phyloP scores from a whole-genome alignment of 257 asterid genomes.

The Scutellaria galericulata region DNA sequence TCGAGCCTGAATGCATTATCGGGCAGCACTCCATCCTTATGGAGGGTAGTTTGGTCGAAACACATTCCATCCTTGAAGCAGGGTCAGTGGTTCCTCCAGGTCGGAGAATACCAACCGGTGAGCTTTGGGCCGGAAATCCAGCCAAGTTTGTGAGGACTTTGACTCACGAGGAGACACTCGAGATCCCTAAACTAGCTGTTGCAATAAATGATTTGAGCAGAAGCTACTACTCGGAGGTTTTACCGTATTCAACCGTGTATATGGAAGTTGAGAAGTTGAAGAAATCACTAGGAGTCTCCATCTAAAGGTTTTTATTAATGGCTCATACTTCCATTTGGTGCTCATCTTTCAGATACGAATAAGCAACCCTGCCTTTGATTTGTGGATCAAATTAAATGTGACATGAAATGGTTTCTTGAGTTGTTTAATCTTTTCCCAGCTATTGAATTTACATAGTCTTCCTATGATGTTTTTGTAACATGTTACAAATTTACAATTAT shows the following conservation, averaged over 20 bases:
- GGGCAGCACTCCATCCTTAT: constrained; percentile 92
- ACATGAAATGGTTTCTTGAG: background rate
- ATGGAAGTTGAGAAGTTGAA: constrained; percentile 97
- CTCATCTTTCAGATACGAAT: no score
- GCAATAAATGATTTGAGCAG: constrained; percentile 81
- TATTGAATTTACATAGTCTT: background rate
- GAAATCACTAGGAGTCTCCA: constrained; percentile 69
- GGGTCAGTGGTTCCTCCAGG: constrained; percentile 97
- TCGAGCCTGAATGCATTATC: constrained; percentile 95
- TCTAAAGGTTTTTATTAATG: constrained; percentile 40
- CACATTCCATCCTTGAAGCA: constrained; percentile 91
- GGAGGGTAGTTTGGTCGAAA: constrained; percentile 95
- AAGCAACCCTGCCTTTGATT: background rate
- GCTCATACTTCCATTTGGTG: no score
- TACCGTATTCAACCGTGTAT: constrained; percentile 89
- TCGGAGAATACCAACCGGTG: constrained; percentile 91
- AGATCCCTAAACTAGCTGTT: constrained; percentile 89
- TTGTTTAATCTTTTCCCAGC: background rate
- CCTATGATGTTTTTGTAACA: constrained; percentile 5
- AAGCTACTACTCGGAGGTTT: constrained; percentile 73
- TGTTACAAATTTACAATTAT: background rate
- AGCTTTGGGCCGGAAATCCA: constrained; percentile 98
- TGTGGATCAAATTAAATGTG: background rate
- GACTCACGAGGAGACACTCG: constrained; percentile 84
- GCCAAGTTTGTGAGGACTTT: constrained; percentile 85